Evolutionary conservation across 2,329 filamentous ascomycete genomes (phyloP), one percentile per base, ranked within the genome.

Genomic region (Diaporthe sp.): DNA sequence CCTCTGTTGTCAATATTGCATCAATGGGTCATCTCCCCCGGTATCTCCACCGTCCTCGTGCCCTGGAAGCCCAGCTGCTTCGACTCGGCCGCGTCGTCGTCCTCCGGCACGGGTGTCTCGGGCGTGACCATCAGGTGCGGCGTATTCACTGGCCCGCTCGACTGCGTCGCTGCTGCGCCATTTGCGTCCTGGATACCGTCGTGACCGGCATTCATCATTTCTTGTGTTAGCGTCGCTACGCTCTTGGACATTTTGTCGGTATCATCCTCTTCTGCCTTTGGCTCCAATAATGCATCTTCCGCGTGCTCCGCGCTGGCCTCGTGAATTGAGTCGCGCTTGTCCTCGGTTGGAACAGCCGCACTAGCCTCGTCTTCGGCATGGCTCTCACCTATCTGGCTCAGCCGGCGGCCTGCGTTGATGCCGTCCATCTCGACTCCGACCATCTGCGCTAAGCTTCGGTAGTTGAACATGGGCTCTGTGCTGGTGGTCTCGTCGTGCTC

Each of bases 391-490:
- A 60, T 82, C 73, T 70, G 80, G 80, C 75, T 82, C 78, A 72
- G 77, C 60, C 73, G 81, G 10, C 81, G 81, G 0, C 84, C 83
- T 0, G 86, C 87, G 53, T 88, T 83, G 58, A 85, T 83, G 2
- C 86, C 86, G 71, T 91, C 89, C 47, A 91, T 85, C 63, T 90
- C 87, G 10, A 91, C 91, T 0, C 93, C 94, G 42, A 98, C 94
- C 82, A 97, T 94, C 77, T 95, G 94, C 2, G 95, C 94, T 31
- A 98, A 86, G 79, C 95, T 98, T 74, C 92, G 90, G 82, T 98
- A 98, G 83, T 98, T 98, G 84, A 98, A 97, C 90, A 98, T 92
- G 4, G 95, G 91, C 81, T 98, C 96, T 0, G 89, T 86, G 61
- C 88, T 88, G 6, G 87, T 80, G 73, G 86, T 89, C 8, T 82